Evolutionary conservation across 371 early-diverging fungal species (phyloP).

Genomic region (Mortierella sp.): DNA sequence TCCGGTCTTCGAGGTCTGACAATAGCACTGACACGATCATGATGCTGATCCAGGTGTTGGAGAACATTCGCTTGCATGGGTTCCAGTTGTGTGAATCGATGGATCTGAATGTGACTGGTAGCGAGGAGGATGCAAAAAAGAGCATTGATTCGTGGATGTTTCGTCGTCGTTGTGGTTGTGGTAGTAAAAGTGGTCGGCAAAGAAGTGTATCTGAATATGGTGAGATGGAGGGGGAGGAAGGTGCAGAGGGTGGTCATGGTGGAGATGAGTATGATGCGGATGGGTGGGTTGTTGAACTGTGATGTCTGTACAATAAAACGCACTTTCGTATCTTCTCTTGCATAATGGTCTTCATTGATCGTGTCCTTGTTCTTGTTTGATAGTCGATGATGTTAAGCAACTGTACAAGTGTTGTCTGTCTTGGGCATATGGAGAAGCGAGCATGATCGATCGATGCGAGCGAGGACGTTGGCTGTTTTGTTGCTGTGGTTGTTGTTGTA

Average conservation of each 20-base stretch:
- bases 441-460: neutral
- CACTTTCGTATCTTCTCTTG: no score
- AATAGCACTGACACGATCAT: slow-evolving; percentile 22
- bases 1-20: slow-evolving; percentile 15
- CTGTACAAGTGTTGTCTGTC: no score
- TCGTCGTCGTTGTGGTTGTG: slow-evolving; percentile 14
- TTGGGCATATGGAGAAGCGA: no score
- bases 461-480: neutral
- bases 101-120: slow-evolving; percentile 23
- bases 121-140: slow-evolving; percentile 8
- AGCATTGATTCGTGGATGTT: slow-evolving; percentile 47
- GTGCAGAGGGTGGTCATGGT: no score
- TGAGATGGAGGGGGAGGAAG: neutral
- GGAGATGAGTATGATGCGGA: neutral
- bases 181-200: neutral
- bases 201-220: neutral
- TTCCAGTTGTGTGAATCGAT: slow-evolving; percentile 38
- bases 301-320: neutral
- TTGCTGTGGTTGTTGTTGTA: neutral
- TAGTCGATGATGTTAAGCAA: no score
- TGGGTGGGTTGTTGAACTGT: slow-evolving; percentile 3
- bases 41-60: slow-evolving; percentile 40
- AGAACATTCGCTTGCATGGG: slow-evolving; percentile 26
- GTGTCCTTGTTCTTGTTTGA: neutral
- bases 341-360: no score